Evolutionary conservation across 2,329 filamentous ascomycete genomes (phyloP).

Genomic region (Nigrospora oryzae): DNA sequence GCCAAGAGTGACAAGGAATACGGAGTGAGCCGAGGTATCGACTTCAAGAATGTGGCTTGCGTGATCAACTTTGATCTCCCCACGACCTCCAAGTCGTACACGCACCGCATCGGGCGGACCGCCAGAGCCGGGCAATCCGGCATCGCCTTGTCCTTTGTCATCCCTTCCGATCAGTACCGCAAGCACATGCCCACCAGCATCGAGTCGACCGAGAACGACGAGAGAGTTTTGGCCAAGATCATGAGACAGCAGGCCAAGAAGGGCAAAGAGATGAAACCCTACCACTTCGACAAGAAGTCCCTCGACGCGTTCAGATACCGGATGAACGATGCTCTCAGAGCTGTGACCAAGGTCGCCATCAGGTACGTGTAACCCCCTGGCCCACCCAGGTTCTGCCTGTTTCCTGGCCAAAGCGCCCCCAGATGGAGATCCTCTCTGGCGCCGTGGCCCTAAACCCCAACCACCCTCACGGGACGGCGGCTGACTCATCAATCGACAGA

Average conservation of each 20-base stretch:
- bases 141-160: conserved; percentile 92
- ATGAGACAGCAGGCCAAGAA: conserved; percentile 68
- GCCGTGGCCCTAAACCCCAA: conserved; percentile 16
- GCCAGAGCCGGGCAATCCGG: conserved; percentile 85
- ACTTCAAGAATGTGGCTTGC: conserved; percentile 90
- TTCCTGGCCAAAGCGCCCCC: no score
- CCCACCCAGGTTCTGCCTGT: no score
- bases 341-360: conserved; percentile 82
- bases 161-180: conserved; percentile 72
- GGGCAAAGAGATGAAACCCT: conserved; percentile 77
- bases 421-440: no score
- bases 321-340: conserved; percentile 83
- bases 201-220: conserved; percentile 69
- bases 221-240: conserved; percentile 75
- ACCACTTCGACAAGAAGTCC: conserved; percentile 90
- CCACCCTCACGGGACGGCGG: no score
- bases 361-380: neutral
- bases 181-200: conserved; percentile 86
- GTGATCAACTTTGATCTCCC: conserved; percentile 98
- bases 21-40: conserved; percentile 90
- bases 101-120: conserved; percentile 92
- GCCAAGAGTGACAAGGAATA: conserved; percentile 74
- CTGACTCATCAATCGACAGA: conserved; percentile 21
- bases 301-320: conserved; percentile 92
- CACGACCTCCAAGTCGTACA: conserved; percentile 80